phyloP scores from a whole-genome alignment of 1,139 yeast species.

The Candida sp. region DNA sequence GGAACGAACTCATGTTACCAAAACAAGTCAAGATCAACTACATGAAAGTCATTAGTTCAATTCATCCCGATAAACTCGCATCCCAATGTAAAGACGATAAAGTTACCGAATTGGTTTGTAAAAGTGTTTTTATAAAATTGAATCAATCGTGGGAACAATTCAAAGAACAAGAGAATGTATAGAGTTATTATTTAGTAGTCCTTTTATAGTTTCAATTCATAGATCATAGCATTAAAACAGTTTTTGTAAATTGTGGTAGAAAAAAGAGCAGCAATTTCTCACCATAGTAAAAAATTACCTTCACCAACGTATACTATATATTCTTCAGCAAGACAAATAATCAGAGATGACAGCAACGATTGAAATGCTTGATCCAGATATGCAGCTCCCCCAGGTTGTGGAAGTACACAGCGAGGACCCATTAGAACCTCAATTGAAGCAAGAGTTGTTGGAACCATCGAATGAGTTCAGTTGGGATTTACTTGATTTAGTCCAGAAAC shows the following conservation, averaged over 20 bases:
- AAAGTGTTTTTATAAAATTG: constrained; percentile 76
- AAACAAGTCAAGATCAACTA: constrained; percentile 84
- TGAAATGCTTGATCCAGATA: constrained; percentile 1
- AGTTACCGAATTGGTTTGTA: constrained; percentile 84
- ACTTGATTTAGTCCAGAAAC: constrained; percentile 48
- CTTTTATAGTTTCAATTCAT: no score
- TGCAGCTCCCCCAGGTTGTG: background rate
- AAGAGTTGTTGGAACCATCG: constrained; percentile 45
- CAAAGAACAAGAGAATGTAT: constrained; percentile 39
- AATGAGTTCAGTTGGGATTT: constrained; percentile 56
- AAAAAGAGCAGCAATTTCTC: background rate
- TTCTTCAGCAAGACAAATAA: background rate
- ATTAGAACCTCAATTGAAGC: constrained; percentile 4
- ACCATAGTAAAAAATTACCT: no score
- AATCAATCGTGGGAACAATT: constrained; percentile 93
- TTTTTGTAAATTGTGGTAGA: background rate
- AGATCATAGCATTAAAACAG: no score
- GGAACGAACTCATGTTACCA: constrained; percentile 83
- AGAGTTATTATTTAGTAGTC: background rate
- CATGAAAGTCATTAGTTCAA: constrained; percentile 89
- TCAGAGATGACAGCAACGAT: background rate
- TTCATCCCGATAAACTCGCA: constrained; percentile 90
- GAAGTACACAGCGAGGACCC: background rate
- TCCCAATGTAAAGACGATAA: constrained; percentile 35
- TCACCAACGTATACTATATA: no score